Evolutionary conservation across 139 green algal genomes (phyloP), one percentile per base, ranked within the genome.

Genomic region (Mesotaenium endlicherianum): DNA sequence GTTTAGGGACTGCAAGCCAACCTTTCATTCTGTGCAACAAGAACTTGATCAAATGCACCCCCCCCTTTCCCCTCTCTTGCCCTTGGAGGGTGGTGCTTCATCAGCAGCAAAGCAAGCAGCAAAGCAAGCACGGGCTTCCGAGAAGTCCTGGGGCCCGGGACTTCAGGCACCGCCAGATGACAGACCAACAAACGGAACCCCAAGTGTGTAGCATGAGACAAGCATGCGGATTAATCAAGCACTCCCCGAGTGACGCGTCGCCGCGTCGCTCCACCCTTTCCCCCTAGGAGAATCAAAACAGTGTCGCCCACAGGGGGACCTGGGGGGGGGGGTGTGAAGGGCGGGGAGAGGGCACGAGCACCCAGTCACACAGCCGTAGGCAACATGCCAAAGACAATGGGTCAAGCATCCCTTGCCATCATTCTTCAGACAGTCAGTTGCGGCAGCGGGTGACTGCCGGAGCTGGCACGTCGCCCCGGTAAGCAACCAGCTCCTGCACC

Each of bases 21-120:
- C 67, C 20, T 76, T 76, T 76, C n/a, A 76, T 76, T 76, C 20
- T 76, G n/a, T 76, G 20, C 31, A 74, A 31, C 20, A 72, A 26
- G 67, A 26, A 64, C n/a, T 72, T 31, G 30, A 64, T 53, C 30
- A 60, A 76, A 31, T 64, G 31, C 67, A 53, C 20, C n/a, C 30
- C n/a, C n/a, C n/a, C 30, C 20, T 76, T 76, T 76, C 20, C 67
- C 30, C 20, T 76, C 20, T 76, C 67, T 60, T 76, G n/a, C 30
- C 20, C 20, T 64, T 76, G n/a, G 20, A 76, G 20, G 20, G 20
- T 76, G 20, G 20, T 20, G 20, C 20, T 76, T 76, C n/a, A 76
- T 76, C 20, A 53, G 20, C 30, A 31, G n/a, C n/a, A 31, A 53
- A 26, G 20, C 30, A 72, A 26, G 20, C 30, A 53, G 20, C 30